Evolutionary conservation across 2,329 filamentous ascomycete genomes (phyloP), one percentile per base, ranked within the genome.

Genomic region (Aschersonia sp.): DNA sequence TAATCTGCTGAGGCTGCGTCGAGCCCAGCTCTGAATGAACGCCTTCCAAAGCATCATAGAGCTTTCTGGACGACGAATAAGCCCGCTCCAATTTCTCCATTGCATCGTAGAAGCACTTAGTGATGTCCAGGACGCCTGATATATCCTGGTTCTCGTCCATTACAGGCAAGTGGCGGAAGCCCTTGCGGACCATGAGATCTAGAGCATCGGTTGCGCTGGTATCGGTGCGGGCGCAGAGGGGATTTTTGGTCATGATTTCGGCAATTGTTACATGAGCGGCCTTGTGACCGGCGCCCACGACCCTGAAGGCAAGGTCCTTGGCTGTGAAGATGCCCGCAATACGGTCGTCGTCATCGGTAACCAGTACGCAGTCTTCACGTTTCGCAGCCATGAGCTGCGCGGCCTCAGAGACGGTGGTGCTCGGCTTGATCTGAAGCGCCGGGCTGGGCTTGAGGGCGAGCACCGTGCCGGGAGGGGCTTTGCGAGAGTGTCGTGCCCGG

Each of bases 111-210:
- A 98, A 98, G 69, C 92, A 98, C 69, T 97, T 98, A 49, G 92
- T 98, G 58, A 98, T 98, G 66, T 98, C 92, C 47, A 98, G 72
- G 55, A 98, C 89, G 71, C 92, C 92, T 6, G 89, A 94, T 52
- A 98, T 98, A 61, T 98, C 90, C 67, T 98, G 92, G 66, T 98
- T 97, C 72, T 98, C 92, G 66, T 98, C 92, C 92, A 98, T 98
- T 54, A 98, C 92, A 4, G 92, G 92, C 61, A 98, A 67, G 71
- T 98, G 92, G 56, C 92, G 81, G 73, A 98, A 98, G 14, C 92
- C 92, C 70, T 97, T 97, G 57, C 90, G 79, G 49, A 98, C 92
- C 92, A 98, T 98, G 49, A 97, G 75, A 66, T 98, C 90, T 53
- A 98, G 71, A 32, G 92, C 92, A 72, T 98, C 92, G 42, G 92